Evolutionary conservation across 371 early-diverging fungal species (phyloP), one percentile per base, ranked within the genome.

Genomic region (Sporodiniella umbellata): DNA sequence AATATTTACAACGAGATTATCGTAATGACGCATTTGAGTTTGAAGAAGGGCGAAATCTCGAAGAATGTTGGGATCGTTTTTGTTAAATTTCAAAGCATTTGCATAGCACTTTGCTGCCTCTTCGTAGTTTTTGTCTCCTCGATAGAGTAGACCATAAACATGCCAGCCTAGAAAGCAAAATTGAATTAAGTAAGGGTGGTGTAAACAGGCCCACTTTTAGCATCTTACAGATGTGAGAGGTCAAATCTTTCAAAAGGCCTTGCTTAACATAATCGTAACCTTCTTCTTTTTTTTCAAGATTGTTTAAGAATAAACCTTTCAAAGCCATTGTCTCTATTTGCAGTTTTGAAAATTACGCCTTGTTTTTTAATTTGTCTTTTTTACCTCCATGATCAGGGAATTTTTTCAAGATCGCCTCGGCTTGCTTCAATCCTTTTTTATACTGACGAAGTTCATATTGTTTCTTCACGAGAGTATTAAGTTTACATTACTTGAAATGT

Each of bases 301-400:
- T 82, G 56, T 84, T 83, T 51, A 90, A 70, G 65, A 97, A 94
- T 52, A 98, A 77, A 15, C 97, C 97, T 66, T 94, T 95, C 85
- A 98, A 80, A 6, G 97, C 92, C 58, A 94, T 74, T 2, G 97
- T 93, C 70, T 98, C 98, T 90, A 64, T n/a, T n/a, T n/a, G n/a
- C n/a, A n/a, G n/a, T n/a, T n/a, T n/a, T n/a, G n/a, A n/a, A n/a
- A n/a, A n/a, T n/a, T n/a, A n/a, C n/a, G 25, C 14, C 45, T 18
- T 23, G n/a, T 33, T 22, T 26, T n/a, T n/a, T n/a, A n/a, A 44
- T 8, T 18, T 37, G 15, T 15, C 19, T 11, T 28, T 25, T 57
- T 39, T 80, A 91, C 92, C 92, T 54, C 96, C 96, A 76, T 98
- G 95, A 26, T 93, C 88, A 33, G 99, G 94, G 48, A 78, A 83